These are phyloP conservation scores for Eragrostis tef DNA, from an alignment of 202 grass and related monocot species.

Conservation along the genomic window DNA sequence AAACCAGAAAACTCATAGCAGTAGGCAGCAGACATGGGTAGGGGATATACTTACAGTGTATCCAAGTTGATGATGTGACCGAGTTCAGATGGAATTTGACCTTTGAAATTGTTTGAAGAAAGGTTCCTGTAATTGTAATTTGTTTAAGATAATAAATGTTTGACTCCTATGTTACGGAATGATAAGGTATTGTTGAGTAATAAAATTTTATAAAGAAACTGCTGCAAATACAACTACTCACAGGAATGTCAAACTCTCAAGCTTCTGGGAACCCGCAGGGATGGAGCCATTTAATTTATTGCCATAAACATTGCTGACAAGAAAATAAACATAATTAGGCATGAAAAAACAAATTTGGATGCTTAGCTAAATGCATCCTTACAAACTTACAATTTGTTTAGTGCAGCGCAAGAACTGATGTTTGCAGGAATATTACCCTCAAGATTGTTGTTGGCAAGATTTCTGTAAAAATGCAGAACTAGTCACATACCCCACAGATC, in stretches of 20 bases:
- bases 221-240: constrained; percentile 55
- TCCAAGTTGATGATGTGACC: constrained; percentile 93
- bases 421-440: constrained; percentile 84
- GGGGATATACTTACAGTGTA: constrained; percentile 75
- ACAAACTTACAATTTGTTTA: constrained; percentile 94
- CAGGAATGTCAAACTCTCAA: constrained; percentile 92
- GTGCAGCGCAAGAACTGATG: constrained; percentile 89
- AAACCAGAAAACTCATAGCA: constrained; percentile 1
- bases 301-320: constrained; percentile 86
- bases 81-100: constrained; percentile 81
- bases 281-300: constrained; percentile 92
- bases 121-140: constrained; percentile 76
- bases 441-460: constrained; percentile 95
- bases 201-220: constrained; percentile 25
- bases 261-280: constrained; percentile 71
- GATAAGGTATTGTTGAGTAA: background rate
- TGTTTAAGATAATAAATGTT: constrained; percentile 15
- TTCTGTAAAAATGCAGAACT: constrained; percentile 54
- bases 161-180: background rate
- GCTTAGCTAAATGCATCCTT: background rate
- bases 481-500: constrained; percentile 31
- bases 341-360: constrained; percentile 28
- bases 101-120: constrained; percentile 91
- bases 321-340: background rate
- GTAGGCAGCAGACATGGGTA: constrained; percentile 30